Evolutionary conservation across 2,329 filamentous ascomycete species (phyloP).

Genomic region (Saccharata proteae): DNA sequence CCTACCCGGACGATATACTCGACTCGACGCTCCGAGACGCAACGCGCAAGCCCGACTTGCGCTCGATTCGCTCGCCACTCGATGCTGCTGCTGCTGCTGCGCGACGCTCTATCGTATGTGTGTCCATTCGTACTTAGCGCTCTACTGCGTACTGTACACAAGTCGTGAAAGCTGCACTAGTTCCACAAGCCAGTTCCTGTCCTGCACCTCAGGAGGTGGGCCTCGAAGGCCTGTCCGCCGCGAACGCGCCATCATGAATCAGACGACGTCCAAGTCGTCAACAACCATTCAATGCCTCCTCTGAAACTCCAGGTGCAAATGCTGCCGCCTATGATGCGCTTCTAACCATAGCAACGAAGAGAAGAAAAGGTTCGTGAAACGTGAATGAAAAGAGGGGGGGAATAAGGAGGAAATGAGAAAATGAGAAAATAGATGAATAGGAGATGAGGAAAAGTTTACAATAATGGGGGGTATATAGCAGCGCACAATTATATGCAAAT

Average conservation of each 20-base stretch:
- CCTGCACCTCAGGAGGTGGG: constrained; percentile 1
- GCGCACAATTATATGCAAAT: constrained; percentile 24
- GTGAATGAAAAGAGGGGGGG: background rate
- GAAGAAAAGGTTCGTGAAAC: background rate
- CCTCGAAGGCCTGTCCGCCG: background rate
- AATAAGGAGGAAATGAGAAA: constrained; percentile 1
- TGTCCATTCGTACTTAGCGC: background rate
- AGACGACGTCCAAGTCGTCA: background rate
- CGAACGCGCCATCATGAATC: background rate
- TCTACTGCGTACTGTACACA: constrained; percentile 17
- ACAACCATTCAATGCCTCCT: background rate
- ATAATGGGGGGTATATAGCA: constrained; percentile 30
- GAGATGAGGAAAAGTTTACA: constrained; percentile 29
- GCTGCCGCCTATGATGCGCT: too few relatives aligned
- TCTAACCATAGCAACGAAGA: too few relatives aligned
- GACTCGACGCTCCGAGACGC: constrained; percentile 3
- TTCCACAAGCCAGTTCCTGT: constrained; percentile 4
- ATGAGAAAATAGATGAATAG: constrained; percentile 13
- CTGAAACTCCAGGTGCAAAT: too few relatives aligned
- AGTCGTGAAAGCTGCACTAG: constrained; percentile 20
- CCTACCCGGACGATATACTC: too few relatives aligned
- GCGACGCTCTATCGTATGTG: background rate
- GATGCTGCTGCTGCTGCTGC: background rate
- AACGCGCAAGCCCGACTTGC: constrained; percentile 3
- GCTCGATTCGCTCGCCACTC: background rate